A percentile compares a stretch with the other conserved stretches of the same genome.
Evolutionary conservation across 139 green algal species (phyloP).

Genomic region (Gonium pectorale): DNA sequence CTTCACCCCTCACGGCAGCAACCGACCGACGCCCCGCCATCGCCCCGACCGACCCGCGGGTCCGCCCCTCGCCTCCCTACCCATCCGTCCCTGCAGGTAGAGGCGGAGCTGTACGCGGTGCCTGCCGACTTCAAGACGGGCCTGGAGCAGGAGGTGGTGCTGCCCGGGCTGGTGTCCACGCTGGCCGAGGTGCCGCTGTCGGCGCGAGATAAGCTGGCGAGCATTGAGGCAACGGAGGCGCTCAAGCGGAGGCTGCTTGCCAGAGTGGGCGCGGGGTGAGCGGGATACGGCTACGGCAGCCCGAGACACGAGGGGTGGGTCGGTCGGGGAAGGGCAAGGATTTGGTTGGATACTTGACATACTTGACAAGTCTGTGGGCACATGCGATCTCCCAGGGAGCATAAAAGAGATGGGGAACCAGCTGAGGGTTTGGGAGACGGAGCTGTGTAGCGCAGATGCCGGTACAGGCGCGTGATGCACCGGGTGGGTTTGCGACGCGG

Average conservation of each 20-base stretch:
- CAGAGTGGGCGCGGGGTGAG: slow-evolving; percentile 23
- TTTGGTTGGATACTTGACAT: too few species aligned
- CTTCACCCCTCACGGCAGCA: background rate
- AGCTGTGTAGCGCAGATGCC: too few species aligned
- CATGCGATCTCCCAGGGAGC: too few species aligned
- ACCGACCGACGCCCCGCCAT: background rate
- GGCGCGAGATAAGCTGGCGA: slow-evolving; percentile 23
- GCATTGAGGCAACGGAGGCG: slow-evolving; percentile 41
- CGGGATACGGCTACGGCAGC: too few species aligned
- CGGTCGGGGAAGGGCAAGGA: background rate
- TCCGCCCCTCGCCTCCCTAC: background rate
- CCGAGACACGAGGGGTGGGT: too few species aligned
- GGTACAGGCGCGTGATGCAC: too few species aligned
- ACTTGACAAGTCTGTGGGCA: too few species aligned
- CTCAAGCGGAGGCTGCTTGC: slow-evolving; percentile 46
- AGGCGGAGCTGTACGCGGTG: slow-evolving; percentile 38
- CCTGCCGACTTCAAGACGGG: slow-evolving; percentile 26
- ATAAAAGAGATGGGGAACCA: too few species aligned
- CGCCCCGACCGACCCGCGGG: background rate
- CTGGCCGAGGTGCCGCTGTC: slow-evolving; percentile 40
- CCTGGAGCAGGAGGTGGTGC: slow-evolving; percentile 44
- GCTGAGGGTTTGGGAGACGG: too few species aligned
- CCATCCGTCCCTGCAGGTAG: background rate
- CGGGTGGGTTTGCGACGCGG: too few species aligned
- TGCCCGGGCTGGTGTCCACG: slow-evolving; percentile 31